Evolutionary conservation across 805 yeast species (phyloP).

Genomic region (Candida parachauliodes): DNA sequence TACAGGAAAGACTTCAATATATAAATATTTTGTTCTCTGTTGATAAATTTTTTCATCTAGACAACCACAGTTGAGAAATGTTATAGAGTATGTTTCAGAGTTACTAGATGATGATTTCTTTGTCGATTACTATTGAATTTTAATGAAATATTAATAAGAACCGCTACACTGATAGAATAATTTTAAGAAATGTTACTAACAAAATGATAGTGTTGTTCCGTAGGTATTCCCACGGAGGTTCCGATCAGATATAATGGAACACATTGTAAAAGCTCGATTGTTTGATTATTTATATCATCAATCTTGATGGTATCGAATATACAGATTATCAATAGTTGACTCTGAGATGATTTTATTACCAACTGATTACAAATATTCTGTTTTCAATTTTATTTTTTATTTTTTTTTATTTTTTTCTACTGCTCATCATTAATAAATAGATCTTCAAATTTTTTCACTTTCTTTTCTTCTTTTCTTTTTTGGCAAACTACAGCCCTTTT

Average conservation of each 20-base stretch:
- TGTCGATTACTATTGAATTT: constrained; percentile 1
- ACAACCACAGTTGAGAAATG: too few species aligned
- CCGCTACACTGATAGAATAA: constrained; percentile 30
- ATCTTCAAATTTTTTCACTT: constrained; percentile 3
- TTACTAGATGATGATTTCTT: constrained; percentile 2
- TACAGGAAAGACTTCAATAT: neutral
- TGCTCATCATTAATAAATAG: neutral
- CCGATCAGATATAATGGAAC: too few species aligned
- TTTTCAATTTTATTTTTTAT: neutral
- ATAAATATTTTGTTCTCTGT: neutral
- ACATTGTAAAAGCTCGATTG: too few species aligned
- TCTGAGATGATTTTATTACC: neutral
- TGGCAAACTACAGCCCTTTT: constrained; percentile 41
- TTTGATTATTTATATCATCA: too few species aligned
- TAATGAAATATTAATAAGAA: constrained; percentile 16
- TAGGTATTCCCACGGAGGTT: neutral
- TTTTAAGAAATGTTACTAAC: neutral
- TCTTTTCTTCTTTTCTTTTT: constrained; percentile 26
- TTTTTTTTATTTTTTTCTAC: neutral
- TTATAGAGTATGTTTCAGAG: too few species aligned
- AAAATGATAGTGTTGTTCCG: neutral
- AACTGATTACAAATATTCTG: constrained; percentile 2
- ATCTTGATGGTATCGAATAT: too few species aligned
- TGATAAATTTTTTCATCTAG: neutral
- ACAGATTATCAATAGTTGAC: neutral